Evolutionary conservation across 441 rosid genomes (phyloP).

Genomic region (Erodium moschatum): DNA sequence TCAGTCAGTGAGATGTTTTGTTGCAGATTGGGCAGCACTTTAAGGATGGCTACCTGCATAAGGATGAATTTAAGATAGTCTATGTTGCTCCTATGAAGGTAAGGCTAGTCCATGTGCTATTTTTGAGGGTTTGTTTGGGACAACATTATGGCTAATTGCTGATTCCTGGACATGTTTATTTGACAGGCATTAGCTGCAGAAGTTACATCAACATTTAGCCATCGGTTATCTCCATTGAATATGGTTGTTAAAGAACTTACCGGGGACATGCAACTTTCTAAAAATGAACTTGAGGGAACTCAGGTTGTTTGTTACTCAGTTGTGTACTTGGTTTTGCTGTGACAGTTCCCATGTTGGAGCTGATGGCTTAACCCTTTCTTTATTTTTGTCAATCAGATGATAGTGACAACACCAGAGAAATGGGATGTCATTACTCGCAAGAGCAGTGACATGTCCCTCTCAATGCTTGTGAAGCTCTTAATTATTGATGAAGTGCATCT

Average conservation of each 20-base stretch:
- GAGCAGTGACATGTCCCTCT: conserved; percentile 96
- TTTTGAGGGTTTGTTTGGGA: conserved; percentile 9
- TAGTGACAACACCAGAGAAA: conserved; percentile 97
- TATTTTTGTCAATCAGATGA: conserved; percentile 58
- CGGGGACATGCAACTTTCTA: conserved; percentile 95
- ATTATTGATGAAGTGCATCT: conserved; percentile 98
- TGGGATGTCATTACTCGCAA: conserved; percentile 99
- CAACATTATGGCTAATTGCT: conserved; percentile 15
- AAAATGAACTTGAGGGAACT: conserved; percentile 83
- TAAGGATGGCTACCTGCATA: conserved; percentile 89
- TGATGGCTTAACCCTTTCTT: conserved; percentile 21
- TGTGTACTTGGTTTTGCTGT: conserved; percentile 16
- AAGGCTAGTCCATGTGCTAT: conserved; percentile 12
- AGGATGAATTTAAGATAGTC: conserved; percentile 90
- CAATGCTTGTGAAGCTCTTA: conserved; percentile 92
- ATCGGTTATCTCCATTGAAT: conserved; percentile 79
- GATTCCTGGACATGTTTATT: conserved; percentile 19
- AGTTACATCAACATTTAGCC: conserved; percentile 83
- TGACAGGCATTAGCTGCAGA: conserved; percentile 90
- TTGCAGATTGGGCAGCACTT: conserved; percentile 89
- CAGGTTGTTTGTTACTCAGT: conserved; percentile 48
- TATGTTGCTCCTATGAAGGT: conserved; percentile 99
- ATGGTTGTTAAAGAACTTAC: conserved; percentile 93
- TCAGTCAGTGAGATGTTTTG: conserved; percentile 13
- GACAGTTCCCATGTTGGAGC: conserved; percentile 14